phyloP scores from a whole-genome alignment of 1,284 basidiomycete species.

The Ganoderma sp. region DNA sequence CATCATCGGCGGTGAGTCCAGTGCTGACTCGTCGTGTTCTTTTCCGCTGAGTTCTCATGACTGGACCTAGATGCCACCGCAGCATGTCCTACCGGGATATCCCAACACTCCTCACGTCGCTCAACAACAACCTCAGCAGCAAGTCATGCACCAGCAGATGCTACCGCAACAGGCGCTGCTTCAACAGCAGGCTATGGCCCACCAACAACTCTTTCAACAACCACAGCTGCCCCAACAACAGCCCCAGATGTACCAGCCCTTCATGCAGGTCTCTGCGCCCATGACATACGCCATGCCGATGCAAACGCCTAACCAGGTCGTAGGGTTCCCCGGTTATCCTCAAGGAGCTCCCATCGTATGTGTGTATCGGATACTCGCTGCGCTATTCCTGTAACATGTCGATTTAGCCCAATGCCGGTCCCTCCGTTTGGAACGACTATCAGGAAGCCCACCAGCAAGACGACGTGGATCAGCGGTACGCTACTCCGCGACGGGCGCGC shows the following conservation, averaged over 20 bases:
- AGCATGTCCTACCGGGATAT: background rate
- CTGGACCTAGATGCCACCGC: background rate
- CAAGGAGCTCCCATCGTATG: background rate
- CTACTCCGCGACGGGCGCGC: background rate
- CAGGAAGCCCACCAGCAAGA: background rate
- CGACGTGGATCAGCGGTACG: background rate
- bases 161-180: background rate
- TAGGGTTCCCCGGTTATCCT: background rate
- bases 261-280: background rate
- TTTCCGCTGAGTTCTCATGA: background rate
- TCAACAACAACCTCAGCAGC: background rate
- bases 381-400: background rate
- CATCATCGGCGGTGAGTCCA: background rate
- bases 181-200: background rate
- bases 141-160: background rate
- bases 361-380: background rate
- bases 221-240: background rate
- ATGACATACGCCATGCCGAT: background rate
- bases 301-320: background rate
- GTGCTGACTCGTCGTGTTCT: background rate
- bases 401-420: background rate
- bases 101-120: background rate
- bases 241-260: background rate
- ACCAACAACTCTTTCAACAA: background rate
- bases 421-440: background rate